A percentile compares a stretch with the other conserved stretches of the same genome.
Conservation (phyloP, 768 basidiomycete species). For the Rhizopogon vinicolor region DNA sequence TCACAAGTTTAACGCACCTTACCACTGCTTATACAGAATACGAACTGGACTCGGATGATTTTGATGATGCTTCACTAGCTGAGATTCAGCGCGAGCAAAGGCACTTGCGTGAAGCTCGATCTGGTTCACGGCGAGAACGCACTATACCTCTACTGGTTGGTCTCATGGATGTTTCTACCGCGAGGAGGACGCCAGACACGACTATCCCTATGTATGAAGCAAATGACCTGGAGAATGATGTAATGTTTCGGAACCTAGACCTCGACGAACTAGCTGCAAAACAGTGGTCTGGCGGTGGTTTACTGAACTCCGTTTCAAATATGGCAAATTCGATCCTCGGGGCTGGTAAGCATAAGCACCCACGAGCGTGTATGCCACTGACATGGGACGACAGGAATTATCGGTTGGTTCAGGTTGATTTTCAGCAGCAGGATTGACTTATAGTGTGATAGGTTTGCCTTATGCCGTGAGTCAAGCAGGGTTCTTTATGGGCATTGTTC, state of each 20-base stretch:
- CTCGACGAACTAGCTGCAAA: constrained; percentile 71
- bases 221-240: constrained; percentile 6
- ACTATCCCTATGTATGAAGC: constrained; percentile 40
- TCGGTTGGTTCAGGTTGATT: constrained; percentile 44
- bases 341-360: constrained; percentile 53
- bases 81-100: constrained; percentile 25
- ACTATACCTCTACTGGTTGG: constrained; percentile 78
- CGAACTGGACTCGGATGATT: constrained; percentile 80
- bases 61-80: constrained; percentile 48
- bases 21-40: constrained; percentile 47
- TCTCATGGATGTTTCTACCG: constrained; percentile 58
- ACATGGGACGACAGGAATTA: constrained; percentile 48
- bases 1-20: constrained; percentile 4
- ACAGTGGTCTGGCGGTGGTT: constrained; percentile 61
- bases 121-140: constrained; percentile 44
- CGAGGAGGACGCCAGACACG: constrained; percentile 55
- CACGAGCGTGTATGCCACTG: constrained; percentile 11
- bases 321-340: constrained; percentile 98
- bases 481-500: constrained; percentile 80
- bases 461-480: constrained; percentile 95
- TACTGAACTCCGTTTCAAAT: constrained; percentile 80
- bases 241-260: constrained; percentile 43
- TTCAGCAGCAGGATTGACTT: constrained; percentile 4
- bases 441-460: constrained; percentile 61
- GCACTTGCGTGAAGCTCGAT: constrained; percentile 15